These are phyloP conservation scores for Marasmius tenuissimus DNA, from an alignment of 1,284 basidiomycete species.

Conservation along the genomic window DNA sequence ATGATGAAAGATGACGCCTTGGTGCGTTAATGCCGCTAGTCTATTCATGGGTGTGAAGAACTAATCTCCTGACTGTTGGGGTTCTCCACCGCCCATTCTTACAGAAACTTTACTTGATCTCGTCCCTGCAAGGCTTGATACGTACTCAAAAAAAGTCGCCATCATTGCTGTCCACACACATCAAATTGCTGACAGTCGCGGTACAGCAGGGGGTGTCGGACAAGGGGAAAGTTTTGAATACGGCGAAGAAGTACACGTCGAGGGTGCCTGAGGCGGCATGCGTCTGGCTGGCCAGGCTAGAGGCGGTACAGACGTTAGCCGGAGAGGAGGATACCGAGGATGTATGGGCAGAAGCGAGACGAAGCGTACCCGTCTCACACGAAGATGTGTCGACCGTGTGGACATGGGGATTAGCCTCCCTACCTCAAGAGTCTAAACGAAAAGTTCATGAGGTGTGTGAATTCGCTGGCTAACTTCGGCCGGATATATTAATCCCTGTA, in stretches of 20 bases:
- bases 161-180: slow-evolving; percentile 44
- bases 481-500: slow-evolving; percentile 3
- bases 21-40: slow-evolving; percentile 39
- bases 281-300: slow-evolving; percentile 57
- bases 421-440: slow-evolving; percentile 21
- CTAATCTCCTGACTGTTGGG: not conserved
- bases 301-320: slow-evolving; percentile 38
- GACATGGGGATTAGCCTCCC: slow-evolving; percentile 46
- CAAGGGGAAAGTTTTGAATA: slow-evolving; percentile 38
- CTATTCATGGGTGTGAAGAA: not conserved
- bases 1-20: slow-evolving; percentile 49
- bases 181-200: slow-evolving; percentile 41
- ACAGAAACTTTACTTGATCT: slow-evolving; percentile 44
- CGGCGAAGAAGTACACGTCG: slow-evolving; percentile 46
- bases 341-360: slow-evolving; percentile 45
- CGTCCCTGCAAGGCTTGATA: slow-evolving; percentile 47
- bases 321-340: slow-evolving; percentile 23
- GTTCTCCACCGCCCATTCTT: not conserved
- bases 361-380: slow-evolving; percentile 29
- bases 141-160: slow-evolving; percentile 32
- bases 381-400: slow-evolving; percentile 42
- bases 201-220: slow-evolving; percentile 25
- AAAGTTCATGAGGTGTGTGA: slow-evolving; percentile 39
- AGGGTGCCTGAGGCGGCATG: slow-evolving; percentile 29
- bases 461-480: not conserved